Conservation (phyloP, 2,329 filamentous ascomycete genomes). For the Orbilia quercus region DNA sequence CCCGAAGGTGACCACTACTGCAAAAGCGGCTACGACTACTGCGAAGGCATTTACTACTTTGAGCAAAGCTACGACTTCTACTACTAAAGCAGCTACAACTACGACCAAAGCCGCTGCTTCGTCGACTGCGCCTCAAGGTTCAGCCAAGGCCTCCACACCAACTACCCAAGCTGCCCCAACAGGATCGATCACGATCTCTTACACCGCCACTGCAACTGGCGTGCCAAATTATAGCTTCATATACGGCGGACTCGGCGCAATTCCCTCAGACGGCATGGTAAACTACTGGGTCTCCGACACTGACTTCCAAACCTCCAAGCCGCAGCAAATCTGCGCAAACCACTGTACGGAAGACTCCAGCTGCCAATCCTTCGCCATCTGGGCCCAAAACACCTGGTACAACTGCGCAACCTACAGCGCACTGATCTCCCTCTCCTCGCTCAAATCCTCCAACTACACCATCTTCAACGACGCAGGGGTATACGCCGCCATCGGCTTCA, state of each 20-base stretch:
- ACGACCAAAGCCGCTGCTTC: conserved; percentile 8
- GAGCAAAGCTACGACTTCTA: not conserved
- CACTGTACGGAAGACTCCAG: conserved; percentile 15
- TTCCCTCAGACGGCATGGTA: conserved; percentile 14
- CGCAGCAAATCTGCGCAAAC: conserved; percentile 20
- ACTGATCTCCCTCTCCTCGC: not conserved
- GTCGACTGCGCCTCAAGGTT: not conserved
- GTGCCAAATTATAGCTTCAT: conserved; percentile 19
- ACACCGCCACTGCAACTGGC: conserved; percentile 18
- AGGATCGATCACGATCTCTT: conserved; percentile 20
- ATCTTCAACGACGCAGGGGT: conserved; percentile 15
- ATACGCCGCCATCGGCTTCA: conserved; percentile 27
- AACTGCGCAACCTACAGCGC: conserved; percentile 27
- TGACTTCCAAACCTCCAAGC: conserved; percentile 1
- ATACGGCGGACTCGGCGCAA: conserved; percentile 7
- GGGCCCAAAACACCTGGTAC: conserved; percentile 14
- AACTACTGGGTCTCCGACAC: conserved; percentile 34
- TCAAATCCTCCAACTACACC: conserved; percentile 15
- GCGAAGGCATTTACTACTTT: not conserved
- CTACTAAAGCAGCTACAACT: conserved; percentile 5
- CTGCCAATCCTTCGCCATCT: conserved; percentile 27
- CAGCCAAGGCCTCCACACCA: conserved; percentile 5
- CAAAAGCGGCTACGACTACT: conserved; percentile 6
- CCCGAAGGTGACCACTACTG: not conserved
- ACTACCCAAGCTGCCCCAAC: conserved; percentile 7